Evolutionary conservation across 2,329 filamentous ascomycete genomes (phyloP), one percentile per base, ranked within the genome.

Genomic region (Diaporthe humulicola): DNA sequence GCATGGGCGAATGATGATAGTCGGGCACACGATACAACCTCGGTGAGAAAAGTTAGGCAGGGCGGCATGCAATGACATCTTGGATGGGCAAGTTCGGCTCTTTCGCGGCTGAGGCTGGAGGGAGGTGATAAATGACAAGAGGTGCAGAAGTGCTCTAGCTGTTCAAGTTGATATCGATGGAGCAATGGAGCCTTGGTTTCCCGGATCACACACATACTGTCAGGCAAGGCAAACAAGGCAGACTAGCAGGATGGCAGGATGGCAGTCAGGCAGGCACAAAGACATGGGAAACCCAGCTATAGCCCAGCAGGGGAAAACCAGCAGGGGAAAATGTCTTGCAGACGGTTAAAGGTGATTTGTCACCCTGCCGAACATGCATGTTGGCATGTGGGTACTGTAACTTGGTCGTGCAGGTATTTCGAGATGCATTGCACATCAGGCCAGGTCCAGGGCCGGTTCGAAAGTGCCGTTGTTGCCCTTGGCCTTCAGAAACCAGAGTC

Each of bases 21-120:
- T 38, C 45, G 42, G 42, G 5, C 19, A 15, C 30, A 45, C 61
- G 61, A 67, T 67, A 36, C 61, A 14, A 67, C 61, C 30, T 67
- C 61, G 61, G 61, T 67, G 19, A 67, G 19, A 4, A 17, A 48
- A 10, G 12, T 67, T 33, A n/a, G 61, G 61, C 61, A 67, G 28
- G 61, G 42, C 30, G 61, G 61, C 61, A 67, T 67, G 61, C 61
- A 48, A 64, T 48, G 60, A n/a, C 45, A 67, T 67, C 61, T 50
- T 50, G 42, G 61, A 22, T 25, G 28, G 17, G 42, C 25, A n/a
- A n/a, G 40, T 38, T 66, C 60, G 42, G 60, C 42, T 50, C 19
- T 50, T 50, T 50, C 19, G 28, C 28, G 60, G 40, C 60, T 66
- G 60, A 50, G 40, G 9, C 22, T n/a, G 7, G 22, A 8, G 19